phyloP scores from a whole-genome alignment of 108 stramenopile species.

The Pinguiococcus pyrenoidosus region DNA sequence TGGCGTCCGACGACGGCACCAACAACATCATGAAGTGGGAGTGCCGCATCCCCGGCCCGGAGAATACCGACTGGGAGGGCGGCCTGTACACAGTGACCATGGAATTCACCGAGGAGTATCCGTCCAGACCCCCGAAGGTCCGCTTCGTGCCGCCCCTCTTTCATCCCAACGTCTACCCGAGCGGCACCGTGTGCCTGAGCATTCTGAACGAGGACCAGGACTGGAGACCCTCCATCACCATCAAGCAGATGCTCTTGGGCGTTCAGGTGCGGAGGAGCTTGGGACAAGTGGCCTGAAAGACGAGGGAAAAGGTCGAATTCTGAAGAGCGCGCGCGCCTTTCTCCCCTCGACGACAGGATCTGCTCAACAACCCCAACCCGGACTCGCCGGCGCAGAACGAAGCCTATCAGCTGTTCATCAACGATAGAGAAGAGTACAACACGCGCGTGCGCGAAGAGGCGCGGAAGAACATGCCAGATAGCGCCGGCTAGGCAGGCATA shows the following conservation, averaged over 20 bases:
- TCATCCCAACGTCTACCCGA: conserved; percentile 59
- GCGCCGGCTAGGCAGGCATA: no score
- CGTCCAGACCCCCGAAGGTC: conserved; percentile 94
- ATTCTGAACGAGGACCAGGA: conserved; percentile 97
- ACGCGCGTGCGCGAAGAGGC: conserved; percentile 68
- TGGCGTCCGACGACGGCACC: conserved; percentile 65
- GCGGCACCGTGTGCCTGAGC: conserved; percentile 90
- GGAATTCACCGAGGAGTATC: conserved; percentile 87
- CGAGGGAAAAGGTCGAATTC: not conserved
- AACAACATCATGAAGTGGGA: conserved; percentile 89
- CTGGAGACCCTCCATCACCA: conserved; percentile 94
- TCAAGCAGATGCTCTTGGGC: conserved; percentile 89
- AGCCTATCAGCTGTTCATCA: conserved; percentile 75
- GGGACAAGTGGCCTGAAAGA: not conserved
- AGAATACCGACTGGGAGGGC: conserved; percentile 88
- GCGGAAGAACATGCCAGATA: conserved; percentile 37
- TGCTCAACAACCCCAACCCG: conserved; percentile 86
- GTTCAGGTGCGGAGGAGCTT: no score
- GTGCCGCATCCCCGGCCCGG: conserved; percentile 68
- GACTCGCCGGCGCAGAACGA: conserved; percentile 82
- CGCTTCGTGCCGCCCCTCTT: conserved; percentile 74
- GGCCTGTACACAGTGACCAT: conserved; percentile 90
- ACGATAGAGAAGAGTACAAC: conserved; percentile 68
- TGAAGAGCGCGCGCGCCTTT: not conserved
- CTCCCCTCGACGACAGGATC: no score